phyloP scores from a whole-genome alignment of 495 filamentous ascomycete genomes.

The Penicillium longicatenatum region DNA sequence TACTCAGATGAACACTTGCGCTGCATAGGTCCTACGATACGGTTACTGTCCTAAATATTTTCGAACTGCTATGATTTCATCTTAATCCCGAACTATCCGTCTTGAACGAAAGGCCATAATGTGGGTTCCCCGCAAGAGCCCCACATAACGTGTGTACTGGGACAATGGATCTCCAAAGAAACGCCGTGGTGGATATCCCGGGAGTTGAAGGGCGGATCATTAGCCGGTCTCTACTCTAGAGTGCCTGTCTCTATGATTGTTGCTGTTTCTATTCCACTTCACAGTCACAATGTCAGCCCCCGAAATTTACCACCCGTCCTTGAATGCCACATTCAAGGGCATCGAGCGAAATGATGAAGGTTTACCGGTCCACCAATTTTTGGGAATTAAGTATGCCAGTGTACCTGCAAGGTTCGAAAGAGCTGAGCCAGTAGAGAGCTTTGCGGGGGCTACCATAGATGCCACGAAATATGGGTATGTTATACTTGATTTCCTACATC shows the following conservation, averaged over 20 bases:
- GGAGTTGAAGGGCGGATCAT: constrained; percentile 14
- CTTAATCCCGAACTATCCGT: neutral
- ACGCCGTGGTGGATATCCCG: constrained; percentile 9
- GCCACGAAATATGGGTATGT: constrained; percentile 39
- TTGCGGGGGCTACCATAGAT: constrained; percentile 33
- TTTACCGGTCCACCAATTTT: constrained; percentile 32
- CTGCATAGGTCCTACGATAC: too few species aligned
- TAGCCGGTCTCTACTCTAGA: constrained; percentile 12
- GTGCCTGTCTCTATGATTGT: neutral
- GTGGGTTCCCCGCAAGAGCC: constrained; percentile 33
- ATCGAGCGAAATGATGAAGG: constrained; percentile 19
- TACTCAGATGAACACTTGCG: too few species aligned
- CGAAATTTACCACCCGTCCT: constrained; percentile 25
- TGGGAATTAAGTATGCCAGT: constrained; percentile 40
- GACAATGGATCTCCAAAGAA: constrained; percentile 3
- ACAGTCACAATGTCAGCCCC: constrained; percentile 26
- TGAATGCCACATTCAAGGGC: constrained; percentile 40
- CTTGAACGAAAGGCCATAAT: neutral
- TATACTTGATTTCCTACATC: neutral
- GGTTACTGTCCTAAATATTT: too few species aligned
- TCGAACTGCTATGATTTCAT: too few species aligned
- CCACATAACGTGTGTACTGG: constrained; percentile 18
- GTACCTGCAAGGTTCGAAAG: constrained; percentile 41
- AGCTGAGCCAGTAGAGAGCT: constrained; percentile 26
- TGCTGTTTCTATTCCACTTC: constrained; percentile 8